Evolutionary conservation across 345 rosid genomes (phyloP), one percentile per base, ranked within the genome.

Genomic region (Boechera stricta): DNA sequence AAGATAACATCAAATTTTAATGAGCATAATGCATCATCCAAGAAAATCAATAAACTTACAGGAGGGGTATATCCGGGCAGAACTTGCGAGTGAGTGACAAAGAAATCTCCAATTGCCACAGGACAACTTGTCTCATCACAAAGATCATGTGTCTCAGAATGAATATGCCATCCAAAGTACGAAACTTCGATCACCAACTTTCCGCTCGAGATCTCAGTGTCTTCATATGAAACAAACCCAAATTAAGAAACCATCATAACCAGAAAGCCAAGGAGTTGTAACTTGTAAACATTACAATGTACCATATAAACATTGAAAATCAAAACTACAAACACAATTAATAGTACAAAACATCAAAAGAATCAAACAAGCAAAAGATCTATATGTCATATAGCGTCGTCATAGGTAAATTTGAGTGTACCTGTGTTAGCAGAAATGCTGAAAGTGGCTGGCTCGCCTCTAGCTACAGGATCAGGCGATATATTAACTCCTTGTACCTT

Each of bases 51-150:
- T 28, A 29, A 26, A 85, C 98, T 87, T 85, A 94, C 98, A 51
- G 96, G 98, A 26, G 98, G 99, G 39, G 99, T 95, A 62, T 35
- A 89, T 72, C 89, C 92, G 0, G 98, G 97, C 47, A 95, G 82
- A 71, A 82, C 87, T 88, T 95, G 94, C 1, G 98, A 83, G 68
- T 95, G 99, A 31, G 90, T 49, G n/a, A 92, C 89, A 75, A 88
- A 75, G 72, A 95, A 95, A 67, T 92, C 88, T n/a, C 99, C 96
- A 45, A 49, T 79, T 13, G 94, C 45, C 12, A 92, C 94, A 12
- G 96, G 97, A 84, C 97, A 89, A 35, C 80, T 84, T 5, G 99
- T 95, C 87, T 92, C 94, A 10, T 72, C 77, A 45, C 96, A 87
- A 69, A 95, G 97, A 73, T 91, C 84, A 82, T 91, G 92, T 18